Evolutionary conservation across 257 asterid genomes (phyloP), one percentile per base, ranked within the genome.

Genomic region (Ehretia macrophylla): DNA sequence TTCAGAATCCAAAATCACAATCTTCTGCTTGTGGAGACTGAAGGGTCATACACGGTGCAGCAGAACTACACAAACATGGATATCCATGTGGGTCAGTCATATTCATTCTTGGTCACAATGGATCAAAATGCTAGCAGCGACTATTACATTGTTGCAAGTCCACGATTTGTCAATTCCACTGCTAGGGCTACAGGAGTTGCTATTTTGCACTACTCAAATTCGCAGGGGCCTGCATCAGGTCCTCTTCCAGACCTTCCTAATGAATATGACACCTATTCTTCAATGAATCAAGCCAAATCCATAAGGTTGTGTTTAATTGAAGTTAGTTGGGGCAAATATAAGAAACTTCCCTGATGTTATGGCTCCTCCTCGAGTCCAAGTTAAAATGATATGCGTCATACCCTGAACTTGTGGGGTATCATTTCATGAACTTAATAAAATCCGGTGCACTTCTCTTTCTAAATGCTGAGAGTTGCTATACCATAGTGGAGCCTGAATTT

Each of bases 191-290:
- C 80, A 44, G 97, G 97, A 62, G 94, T 90, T 69, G 81, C 87
- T 58, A 57, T 87, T 75, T 68, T 90, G 81, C 97, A 83, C 78
- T 90, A 90, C 73, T 83, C 93, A 17, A 90, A 82, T 61, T 87
- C 96, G 8, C 80, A 71, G 72, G 96, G 85, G 46, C 91, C 85
- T 8, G 91, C 90, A 69, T 83, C 95, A 70, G 97, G 96, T 75
- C 96, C 96, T 73, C 96, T 90, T 80, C 97, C 97, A 56, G 97
- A 85, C 84, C 90, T 80, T 75, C 97, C 95, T 70, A 74, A 76
- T 68, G 96, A 90, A 66, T 72, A 58, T 65, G 97, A 90, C 87
- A 78, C 79, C n/a, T 78, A 6, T 76, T 87, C 85, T 86, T 87
- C 97, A 65, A 90, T 90, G 95, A 87, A 68, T 74, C 97, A 90